These are phyloP conservation scores for Rhizopogon salebrosus DNA, from an alignment of 768 basidiomycete species.

Conservation along the genomic window DNA sequence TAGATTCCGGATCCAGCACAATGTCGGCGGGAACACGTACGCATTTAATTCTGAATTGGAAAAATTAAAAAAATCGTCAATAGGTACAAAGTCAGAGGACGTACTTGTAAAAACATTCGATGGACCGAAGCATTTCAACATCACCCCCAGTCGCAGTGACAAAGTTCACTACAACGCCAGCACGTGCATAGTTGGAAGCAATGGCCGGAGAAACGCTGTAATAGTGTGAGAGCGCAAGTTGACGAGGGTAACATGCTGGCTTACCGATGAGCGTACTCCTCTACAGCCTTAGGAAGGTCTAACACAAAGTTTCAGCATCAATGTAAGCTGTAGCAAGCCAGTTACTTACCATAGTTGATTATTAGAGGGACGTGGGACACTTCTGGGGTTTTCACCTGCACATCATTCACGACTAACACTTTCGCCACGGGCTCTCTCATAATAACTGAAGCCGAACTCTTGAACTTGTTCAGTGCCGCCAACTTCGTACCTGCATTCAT, in stretches of 20 bases:
- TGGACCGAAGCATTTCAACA: slow-evolving; percentile 96
- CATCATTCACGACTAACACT: slow-evolving; percentile 89
- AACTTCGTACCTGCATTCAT: slow-evolving; percentile 82
- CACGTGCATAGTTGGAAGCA: slow-evolving; percentile 75
- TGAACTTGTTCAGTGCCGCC: slow-evolving; percentile 82
- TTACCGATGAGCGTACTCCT: slow-evolving; percentile 95
- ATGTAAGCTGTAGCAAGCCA: background rate
- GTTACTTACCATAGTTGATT: slow-evolving; percentile 80
- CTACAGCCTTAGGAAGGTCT: slow-evolving; percentile 93
- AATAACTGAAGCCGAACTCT: slow-evolving; percentile 47
- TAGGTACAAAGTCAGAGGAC: slow-evolving; percentile 19
- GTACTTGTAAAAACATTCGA: slow-evolving; percentile 98
- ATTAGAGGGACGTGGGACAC: slow-evolving; percentile 87
- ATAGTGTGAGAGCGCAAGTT: slow-evolving; percentile 7
- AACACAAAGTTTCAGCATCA: slow-evolving; percentile 6
- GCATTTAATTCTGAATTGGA: slow-evolving; percentile 71
- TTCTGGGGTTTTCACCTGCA: slow-evolving; percentile 86
- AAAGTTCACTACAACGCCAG: slow-evolving; percentile 93
- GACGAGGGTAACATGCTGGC: slow-evolving; percentile 6
- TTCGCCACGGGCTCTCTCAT: slow-evolving; percentile 65
- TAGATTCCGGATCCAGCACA: slow-evolving; percentile 9
- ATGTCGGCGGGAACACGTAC: slow-evolving; percentile 39
- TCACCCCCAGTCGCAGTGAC: slow-evolving; percentile 97
- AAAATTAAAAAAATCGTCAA: slow-evolving; percentile 9
- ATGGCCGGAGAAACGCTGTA: slow-evolving; percentile 80